phyloP scores from a whole-genome alignment of 352 stramenopile species.

The Phytophthora foliorum region DNA sequence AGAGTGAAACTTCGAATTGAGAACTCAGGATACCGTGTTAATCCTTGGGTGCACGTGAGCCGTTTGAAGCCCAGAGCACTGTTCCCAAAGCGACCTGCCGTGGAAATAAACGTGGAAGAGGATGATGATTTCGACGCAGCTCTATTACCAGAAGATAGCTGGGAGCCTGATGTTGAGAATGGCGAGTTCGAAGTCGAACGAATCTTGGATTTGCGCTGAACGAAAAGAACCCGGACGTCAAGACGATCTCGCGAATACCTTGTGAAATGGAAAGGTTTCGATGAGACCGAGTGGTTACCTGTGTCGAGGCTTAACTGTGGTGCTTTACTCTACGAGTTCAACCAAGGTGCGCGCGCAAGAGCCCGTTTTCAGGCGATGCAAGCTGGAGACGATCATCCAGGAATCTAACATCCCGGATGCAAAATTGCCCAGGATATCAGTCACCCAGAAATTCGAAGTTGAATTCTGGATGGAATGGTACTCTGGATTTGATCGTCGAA shows the following conservation, averaged over 20 bases:
- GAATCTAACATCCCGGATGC: no score
- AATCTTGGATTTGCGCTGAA: constrained; percentile 10
- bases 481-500: no score
- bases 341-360: background rate
- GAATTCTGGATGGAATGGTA: no score
- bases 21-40: constrained; percentile 14
- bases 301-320: constrained; percentile 9
- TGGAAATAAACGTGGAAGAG: constrained; percentile 3
- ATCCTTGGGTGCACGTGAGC: constrained; percentile 17
- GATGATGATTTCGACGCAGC: constrained; percentile 14
- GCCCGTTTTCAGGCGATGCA: constrained; percentile 14
- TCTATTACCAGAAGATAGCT: constrained; percentile 9
- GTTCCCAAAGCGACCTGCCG: background rate
- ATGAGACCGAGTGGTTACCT: constrained; percentile 3
- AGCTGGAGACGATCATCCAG: constrained; percentile 10
- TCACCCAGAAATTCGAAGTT: no score
- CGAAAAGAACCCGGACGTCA: no score
- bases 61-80: constrained; percentile 7
- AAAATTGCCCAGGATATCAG: no score
- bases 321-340: constrained; percentile 6
- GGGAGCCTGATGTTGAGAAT: background rate
- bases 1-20: constrained; percentile 7
- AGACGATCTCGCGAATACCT: background rate
- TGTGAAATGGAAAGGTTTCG: constrained; percentile 10
- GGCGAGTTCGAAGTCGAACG: constrained; percentile 11